Evolutionary conservation across 768 basidiomycete species (phyloP).

Genomic region (Royoungia palumana): DNA sequence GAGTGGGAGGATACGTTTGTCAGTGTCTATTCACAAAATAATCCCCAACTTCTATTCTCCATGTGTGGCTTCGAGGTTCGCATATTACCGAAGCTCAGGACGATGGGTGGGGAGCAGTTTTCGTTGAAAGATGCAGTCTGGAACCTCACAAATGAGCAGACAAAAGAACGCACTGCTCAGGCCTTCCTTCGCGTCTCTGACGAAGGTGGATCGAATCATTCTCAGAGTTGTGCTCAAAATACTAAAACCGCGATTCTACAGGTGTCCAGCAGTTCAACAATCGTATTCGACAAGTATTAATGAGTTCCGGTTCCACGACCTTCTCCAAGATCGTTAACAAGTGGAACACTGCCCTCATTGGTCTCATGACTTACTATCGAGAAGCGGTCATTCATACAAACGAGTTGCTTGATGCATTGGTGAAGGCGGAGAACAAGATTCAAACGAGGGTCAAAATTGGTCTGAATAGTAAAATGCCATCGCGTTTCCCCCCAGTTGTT

Average conservation of each 20-base stretch:
- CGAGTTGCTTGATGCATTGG: conserved; percentile 90
- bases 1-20: conserved; percentile 99
- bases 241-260: conserved; percentile 23
- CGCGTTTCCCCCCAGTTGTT: conserved; percentile 94
- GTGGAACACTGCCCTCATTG: conserved; percentile 95
- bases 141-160: conserved; percentile 96
- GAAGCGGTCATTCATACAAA: conserved; percentile 98
- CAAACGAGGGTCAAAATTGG: conserved; percentile 99
- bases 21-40: conserved; percentile 95
- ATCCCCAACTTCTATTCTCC: conserved; percentile 95
- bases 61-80: conserved; percentile 99
- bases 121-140: conserved; percentile 94
- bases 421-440: conserved; percentile 99
- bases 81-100: conserved; percentile 93
- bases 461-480: conserved; percentile 99
- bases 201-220: conserved; percentile 58
- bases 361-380: conserved; percentile 96
- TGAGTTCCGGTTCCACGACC: conserved; percentile 98
- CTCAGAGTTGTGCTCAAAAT: background rate
- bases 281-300: conserved; percentile 91
- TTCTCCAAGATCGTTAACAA: conserved; percentile 99
- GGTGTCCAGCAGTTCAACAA: conserved; percentile 98
- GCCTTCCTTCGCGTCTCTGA: conserved; percentile 98
- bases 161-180: conserved; percentile 96
- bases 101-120: conserved; percentile 94